Conservation (phyloP, 257 asterid genomes). For the Solanum etuberosum region DNA sequence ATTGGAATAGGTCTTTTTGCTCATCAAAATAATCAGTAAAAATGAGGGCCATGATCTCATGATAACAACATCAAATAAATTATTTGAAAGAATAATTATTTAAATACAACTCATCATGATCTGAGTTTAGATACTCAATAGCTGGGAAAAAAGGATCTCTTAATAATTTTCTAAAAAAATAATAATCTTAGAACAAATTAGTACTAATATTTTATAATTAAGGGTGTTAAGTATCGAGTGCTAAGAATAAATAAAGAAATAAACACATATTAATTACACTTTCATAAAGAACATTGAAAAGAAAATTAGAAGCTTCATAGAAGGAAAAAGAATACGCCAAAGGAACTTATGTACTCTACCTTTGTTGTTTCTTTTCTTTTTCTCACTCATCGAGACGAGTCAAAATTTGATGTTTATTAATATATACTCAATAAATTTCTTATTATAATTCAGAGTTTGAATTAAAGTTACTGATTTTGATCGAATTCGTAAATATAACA, state of each 20-base stretch:
- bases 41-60: background rate
- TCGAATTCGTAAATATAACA: rapidly evolving
- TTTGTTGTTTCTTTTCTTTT: background rate
- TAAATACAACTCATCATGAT: background rate
- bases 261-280: background rate
- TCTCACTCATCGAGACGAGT: background rate
- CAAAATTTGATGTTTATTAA: no score
- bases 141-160: background rate
- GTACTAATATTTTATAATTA: background rate
- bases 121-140: background rate
- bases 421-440: no score
- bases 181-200: background rate
- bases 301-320: background rate
- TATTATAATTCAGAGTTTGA: background rate
- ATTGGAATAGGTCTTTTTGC: background rate
- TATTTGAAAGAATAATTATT: background rate
- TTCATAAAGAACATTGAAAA: background rate
- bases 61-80: background rate
- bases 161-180: background rate
- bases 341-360: background rate
- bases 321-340: background rate
- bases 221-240: background rate
- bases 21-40: background rate
- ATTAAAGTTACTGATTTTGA: background rate
- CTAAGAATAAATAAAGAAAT: background rate